Evolutionary conservation across 768 basidiomycete genomes (phyloP), one percentile per base, ranked within the genome.

Genomic region (Mycena floridula): DNA sequence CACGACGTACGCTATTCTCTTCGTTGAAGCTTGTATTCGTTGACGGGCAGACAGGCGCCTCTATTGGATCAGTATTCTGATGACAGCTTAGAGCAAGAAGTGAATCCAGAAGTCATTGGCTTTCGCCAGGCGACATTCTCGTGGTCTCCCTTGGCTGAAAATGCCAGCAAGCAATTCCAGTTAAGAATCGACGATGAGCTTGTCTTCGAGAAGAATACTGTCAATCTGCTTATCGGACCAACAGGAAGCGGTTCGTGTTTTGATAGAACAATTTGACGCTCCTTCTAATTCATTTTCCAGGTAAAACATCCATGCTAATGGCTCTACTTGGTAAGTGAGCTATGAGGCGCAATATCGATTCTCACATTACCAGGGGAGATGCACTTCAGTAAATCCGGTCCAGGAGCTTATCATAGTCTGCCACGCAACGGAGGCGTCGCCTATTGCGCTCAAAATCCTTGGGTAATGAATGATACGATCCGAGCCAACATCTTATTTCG

Each of bases 401-500:
- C n/a, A n/a, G n/a, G n/a, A n/a, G n/a, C n/a, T n/a, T n/a, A n/a
- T n/a, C n/a, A n/a, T n/a, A n/a, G n/a, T n/a, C n/a, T n/a, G n/a
- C n/a, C n/a, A n/a, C n/a, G n/a, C n/a, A n/a, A n/a, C n/a, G n/a
- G n/a, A n/a, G n/a, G n/a, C 1, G 63, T 79, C 5, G 76, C 77
- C 1, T 82, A 81, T 54, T 76, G 77, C 0, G 74, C 81, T 4
- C 80, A 83, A 55, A 59, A 67, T 16, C 64, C 82, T 0, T 85
- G 82, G 82, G 80, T 85, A 50, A 63, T 64, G 54, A 82, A 82
- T 56, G 81, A 81, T 0, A 85, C 82, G 0, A 61, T 90, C 20
- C 72, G 79, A 21, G 76, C 84, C 42, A 92, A 92, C 59, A 77
- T 92, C 50, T 54, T 81, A 0, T 90, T 92, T 55, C 88, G 86